Percentiles rank a stretch among this genome's conserved stretches.
Evolutionary conservation across 352 stramenopile genomes (phyloP).

Genomic region (Globisporangium sylvaticum): DNA sequence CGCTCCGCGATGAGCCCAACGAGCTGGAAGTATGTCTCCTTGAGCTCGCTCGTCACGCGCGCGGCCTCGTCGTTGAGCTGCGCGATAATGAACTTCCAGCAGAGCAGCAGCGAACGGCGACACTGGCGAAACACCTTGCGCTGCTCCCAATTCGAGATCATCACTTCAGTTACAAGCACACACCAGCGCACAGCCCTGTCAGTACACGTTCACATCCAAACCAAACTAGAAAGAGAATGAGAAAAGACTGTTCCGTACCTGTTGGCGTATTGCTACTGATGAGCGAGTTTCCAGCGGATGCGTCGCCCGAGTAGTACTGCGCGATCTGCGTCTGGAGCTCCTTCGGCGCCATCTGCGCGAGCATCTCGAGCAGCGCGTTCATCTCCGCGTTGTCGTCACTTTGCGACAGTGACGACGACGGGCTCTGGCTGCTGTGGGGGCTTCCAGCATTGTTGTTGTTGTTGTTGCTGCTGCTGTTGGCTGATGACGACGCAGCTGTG

Average conservation of each 20-base stretch:
- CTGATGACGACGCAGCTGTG: slow-evolving; percentile 16
- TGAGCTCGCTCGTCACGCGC: slow-evolving; percentile 28
- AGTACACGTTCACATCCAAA: background rate
- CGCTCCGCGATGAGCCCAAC: slow-evolving; percentile 59
- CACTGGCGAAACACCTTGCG: slow-evolving; percentile 53
- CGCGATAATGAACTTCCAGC: slow-evolving; percentile 61
- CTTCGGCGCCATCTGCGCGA: slow-evolving; percentile 55
- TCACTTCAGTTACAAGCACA: slow-evolving; percentile 6
- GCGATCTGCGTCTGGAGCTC: slow-evolving; percentile 53
- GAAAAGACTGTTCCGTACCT: slow-evolving; percentile 14
- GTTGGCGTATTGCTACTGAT: slow-evolving; percentile 9
- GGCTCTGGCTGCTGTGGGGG: background rate
- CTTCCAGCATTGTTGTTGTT: background rate
- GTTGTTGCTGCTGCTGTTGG: background rate
- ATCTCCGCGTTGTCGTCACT: slow-evolving; percentile 20
- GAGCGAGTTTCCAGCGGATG: slow-evolving; percentile 4
- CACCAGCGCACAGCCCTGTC: background rate
- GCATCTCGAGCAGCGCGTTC: slow-evolving; percentile 30
- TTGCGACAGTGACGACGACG: background rate
- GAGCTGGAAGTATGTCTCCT: slow-evolving; percentile 61
- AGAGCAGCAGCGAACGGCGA: slow-evolving; percentile 50
- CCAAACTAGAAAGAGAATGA: background rate
- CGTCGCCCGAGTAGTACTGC: slow-evolving; percentile 43
- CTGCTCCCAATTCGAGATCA: slow-evolving; percentile 31
- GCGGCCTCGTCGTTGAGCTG: slow-evolving; percentile 49